Evolutionary conservation across 1,284 basidiomycete species (phyloP).

Genomic region (Ustilago bromivora): DNA sequence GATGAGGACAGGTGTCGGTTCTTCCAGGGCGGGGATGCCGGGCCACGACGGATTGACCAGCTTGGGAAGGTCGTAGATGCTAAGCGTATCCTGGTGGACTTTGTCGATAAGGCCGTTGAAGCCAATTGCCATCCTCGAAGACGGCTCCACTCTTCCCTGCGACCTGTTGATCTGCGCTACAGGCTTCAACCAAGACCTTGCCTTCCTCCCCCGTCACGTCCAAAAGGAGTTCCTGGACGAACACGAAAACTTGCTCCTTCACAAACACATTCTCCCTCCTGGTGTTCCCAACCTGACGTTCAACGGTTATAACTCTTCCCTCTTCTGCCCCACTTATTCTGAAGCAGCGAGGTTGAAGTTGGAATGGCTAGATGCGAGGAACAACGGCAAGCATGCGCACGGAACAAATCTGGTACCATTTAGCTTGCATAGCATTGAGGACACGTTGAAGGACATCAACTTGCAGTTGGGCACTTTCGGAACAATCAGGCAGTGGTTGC

Average conservation of each 20-base stretch:
- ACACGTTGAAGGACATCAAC: slow-evolving; percentile 52
- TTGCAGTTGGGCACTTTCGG: slow-evolving; percentile 29
- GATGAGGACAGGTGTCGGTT: no score
- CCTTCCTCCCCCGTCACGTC: slow-evolving; percentile 45
- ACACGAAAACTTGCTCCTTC: slow-evolving; percentile 56
- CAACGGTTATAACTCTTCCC: slow-evolving; percentile 59
- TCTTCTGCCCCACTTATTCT: slow-evolving; percentile 59
- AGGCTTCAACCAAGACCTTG: slow-evolving; percentile 57
- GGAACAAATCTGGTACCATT: slow-evolving; percentile 63
- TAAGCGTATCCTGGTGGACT: no score
- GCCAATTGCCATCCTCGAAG: slow-evolving; percentile 30
- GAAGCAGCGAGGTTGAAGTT: slow-evolving; percentile 56
- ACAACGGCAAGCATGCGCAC: slow-evolving; percentile 55
- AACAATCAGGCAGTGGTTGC: slow-evolving; percentile 55
- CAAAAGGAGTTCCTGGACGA: slow-evolving; percentile 54
- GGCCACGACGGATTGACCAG: no score
- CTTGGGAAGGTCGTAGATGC: no score
- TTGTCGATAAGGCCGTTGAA: not conserved
- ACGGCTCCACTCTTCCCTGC: slow-evolving; percentile 41
- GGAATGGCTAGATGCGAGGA: slow-evolving; percentile 57
- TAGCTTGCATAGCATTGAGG: slow-evolving; percentile 61
- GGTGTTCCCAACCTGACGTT: slow-evolving; percentile 56
- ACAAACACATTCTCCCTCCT: slow-evolving; percentile 55
- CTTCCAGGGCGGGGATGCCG: no score
- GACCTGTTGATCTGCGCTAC: slow-evolving; percentile 57